Evolutionary conservation across 2,329 filamentous ascomycete genomes (phyloP).

Genomic region (Cryphonectria radicalis): DNA sequence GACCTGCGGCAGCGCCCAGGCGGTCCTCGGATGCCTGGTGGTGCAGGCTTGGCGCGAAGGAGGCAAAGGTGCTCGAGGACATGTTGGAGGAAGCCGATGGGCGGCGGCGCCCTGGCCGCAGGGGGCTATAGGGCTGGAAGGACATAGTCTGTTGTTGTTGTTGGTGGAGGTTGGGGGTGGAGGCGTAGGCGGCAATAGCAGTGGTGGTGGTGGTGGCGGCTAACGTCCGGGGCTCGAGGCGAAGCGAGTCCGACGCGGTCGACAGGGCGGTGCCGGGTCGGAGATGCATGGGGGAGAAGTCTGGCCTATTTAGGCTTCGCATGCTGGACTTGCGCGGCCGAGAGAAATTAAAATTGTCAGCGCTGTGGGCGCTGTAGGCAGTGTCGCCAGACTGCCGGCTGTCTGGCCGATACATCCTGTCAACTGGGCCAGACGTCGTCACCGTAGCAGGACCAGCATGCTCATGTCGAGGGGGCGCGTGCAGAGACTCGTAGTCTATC

Average conservation of each 20-base stretch:
- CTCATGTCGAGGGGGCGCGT: constrained; percentile 31
- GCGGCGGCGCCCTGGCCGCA: constrained; percentile 19
- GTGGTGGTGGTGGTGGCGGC: constrained; percentile 5
- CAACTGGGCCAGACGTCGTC: constrained; percentile 29
- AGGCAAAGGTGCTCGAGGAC: constrained; percentile 26
- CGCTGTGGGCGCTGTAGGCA: constrained; percentile 37
- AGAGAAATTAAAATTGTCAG: constrained; percentile 61
- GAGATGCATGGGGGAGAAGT: constrained; percentile 22
- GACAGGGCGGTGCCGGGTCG: constrained; percentile 26
- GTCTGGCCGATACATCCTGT: constrained; percentile 39
- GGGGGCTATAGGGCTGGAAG: constrained; percentile 15
- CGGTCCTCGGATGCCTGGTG: constrained; percentile 27
- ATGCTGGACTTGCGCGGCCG: constrained; percentile 60
- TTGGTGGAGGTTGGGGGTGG: background rate
- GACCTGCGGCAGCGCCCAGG: constrained; percentile 23
- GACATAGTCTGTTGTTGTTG: background rate
- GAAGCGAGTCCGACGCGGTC: constrained; percentile 25
- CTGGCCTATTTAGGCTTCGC: constrained; percentile 36
- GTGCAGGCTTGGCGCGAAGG: constrained; percentile 22
- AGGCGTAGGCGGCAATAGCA: too few species aligned
- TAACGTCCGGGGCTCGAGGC: constrained; percentile 24
- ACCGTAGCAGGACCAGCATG: constrained; percentile 27
- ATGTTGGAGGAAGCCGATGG: constrained; percentile 27
- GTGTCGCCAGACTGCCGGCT: constrained; percentile 34
- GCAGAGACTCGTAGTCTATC: constrained; percentile 27